Evolutionary conservation across 495 filamentous ascomycete genomes (phyloP), one percentile per base, ranked within the genome.

Genomic region (Penicillium coprophilum): DNA sequence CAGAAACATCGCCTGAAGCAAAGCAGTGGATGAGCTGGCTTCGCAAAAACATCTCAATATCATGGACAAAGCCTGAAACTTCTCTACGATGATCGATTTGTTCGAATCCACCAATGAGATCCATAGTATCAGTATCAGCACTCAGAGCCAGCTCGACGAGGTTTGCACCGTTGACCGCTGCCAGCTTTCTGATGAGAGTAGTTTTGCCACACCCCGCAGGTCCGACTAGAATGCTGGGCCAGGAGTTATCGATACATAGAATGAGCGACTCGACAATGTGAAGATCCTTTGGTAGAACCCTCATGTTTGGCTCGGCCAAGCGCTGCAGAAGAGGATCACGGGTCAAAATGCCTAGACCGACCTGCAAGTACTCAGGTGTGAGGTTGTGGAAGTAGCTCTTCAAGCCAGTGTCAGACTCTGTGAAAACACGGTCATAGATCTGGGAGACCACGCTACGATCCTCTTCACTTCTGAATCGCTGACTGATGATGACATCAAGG

Each of bases 31-130:
- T 73, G 23, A 86, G 74, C 9, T 81, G 75, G 1, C 71, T 64
- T 11, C 79, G 80, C 31, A 91, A 70, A 48, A 80, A 81, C 0
- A 73, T 62, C 17, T 76, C 70, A 6, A 96, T 65, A 52, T 83
- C 79, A 30, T 68, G 56, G 81, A 74, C 57, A 78, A 83, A 51
- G 60, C 73, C 64, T 6, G 82, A 83, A 17, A 85, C 69, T 45
- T 85, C 83, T 45, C 93, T 82, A 30, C 85, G 74, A 47, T 90
- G 81, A 68, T 97, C 92, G 32, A 90, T 86, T 71, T 99, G 95
- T 65, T 97, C 95, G 66, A 95, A 99, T 0, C 94, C 92, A 60
- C 95, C 95, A 50, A 99, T 88, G 21, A 99, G 80, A 66, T 99
- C 95, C 85, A 93, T 96, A 15, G 93, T 90, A 70, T 99, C 95